Base-by-base conservation (phyloP, 2,329 filamentous ascomycete species). In the Ophiostoma australiae region DNA sequence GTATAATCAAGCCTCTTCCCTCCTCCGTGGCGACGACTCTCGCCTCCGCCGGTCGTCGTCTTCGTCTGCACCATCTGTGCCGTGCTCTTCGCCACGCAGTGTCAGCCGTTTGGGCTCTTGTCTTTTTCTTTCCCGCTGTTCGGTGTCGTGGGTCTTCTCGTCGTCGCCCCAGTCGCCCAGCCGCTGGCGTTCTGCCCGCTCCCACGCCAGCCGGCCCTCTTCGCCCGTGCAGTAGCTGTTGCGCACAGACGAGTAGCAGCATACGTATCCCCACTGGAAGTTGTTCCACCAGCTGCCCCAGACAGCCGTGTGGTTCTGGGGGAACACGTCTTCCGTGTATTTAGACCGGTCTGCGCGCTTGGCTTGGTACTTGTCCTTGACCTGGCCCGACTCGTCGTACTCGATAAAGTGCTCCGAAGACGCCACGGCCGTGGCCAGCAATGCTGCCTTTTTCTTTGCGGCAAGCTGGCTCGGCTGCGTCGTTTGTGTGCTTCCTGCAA, bases 261-360 rank as follows among this genome's bases (percentile, higher is more conserved):
- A 99, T 31, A 91, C 87, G 80, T 97, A 99, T 1, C 95, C 95
- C 95, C 95, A 99, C 80, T 90, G 87, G 81, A 97, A 98, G 77
- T 92, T 89, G 70, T 89, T 87, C 95, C 95, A 99, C 95, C 95
- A 99, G 77, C 93, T 97, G 68, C 95, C 95, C 92, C 93, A 99
- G 3, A 97, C 90, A 0, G 91, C 90, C 3, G 88, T 93, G 81
- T 99, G 95, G 77, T 99, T 99, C 82, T 97, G 94, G 78, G 91
- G 86, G 70, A 91, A 82, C 0, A 97, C 85, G 76, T 99, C 93
- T 78, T 99, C 95, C 4, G 89, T 81, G 77, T 99, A 99, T 78
- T 97, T 98, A 58, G 93, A 97, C 79, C 91, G 94, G 69, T 90
- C 91, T 69, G 86, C 86, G 70, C 87, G 87, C 78, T 90, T 91